These are phyloP conservation scores for Lizanozyma gosingica DNA, from an alignment of 1,139 yeast genomes.

Conservation along the genomic window DNA sequence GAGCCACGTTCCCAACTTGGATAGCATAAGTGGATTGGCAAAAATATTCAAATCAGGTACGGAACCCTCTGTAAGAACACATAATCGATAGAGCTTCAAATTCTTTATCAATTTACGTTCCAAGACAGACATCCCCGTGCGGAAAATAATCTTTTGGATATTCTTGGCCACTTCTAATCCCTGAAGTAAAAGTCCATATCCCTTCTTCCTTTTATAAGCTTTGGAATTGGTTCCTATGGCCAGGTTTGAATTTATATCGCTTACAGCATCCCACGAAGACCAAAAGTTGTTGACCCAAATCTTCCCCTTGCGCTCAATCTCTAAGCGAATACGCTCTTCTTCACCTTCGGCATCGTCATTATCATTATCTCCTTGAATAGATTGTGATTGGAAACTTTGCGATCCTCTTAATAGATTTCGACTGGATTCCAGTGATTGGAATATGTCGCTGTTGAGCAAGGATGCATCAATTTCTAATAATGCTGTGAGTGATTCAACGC, in stretches of 20 bases:
- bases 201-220: constrained; percentile 25
- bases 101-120: constrained; percentile 78
- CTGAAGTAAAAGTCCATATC: constrained; percentile 49
- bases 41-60: constrained; percentile 72
- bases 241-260: constrained; percentile 26
- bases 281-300: constrained; percentile 87
- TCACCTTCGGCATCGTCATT: constrained; percentile 18
- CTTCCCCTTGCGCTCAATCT: constrained; percentile 48
- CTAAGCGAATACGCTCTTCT: constrained; percentile 30
- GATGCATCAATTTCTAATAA: constrained; percentile 60
- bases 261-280: constrained; percentile 90
- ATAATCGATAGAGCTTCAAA: constrained; percentile 71
- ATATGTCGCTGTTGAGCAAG: constrained; percentile 9
- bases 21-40: constrained; percentile 76
- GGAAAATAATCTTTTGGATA: constrained; percentile 77
- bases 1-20: constrained; percentile 85
- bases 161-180: constrained; percentile 77
- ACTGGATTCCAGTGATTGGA: not conserved
- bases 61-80: constrained; percentile 76
- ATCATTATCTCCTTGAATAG: constrained; percentile 10
- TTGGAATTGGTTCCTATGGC: constrained; percentile 1
- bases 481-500: constrained; percentile 83
- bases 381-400: not conserved
- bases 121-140: constrained; percentile 80
- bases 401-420: not conserved